Evolutionary conservation across 1,284 basidiomycete species (phyloP), one percentile per base, ranked within the genome.

Genomic region (Pholiota adiposa): DNA sequence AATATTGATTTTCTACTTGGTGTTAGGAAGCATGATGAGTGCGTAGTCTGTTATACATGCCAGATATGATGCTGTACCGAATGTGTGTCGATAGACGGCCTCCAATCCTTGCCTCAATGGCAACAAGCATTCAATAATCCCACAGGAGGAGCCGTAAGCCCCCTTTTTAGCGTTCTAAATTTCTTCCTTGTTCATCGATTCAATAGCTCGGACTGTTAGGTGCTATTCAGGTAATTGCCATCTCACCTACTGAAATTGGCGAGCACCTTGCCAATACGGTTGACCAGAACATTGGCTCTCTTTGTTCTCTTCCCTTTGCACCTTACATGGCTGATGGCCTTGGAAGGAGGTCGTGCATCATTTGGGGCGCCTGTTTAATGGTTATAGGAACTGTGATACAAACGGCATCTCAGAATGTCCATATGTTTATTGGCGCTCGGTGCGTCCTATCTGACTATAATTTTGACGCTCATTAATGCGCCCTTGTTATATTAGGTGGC

Each of bases 1-100:
- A 5, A 4, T 5, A 31, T 31, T 5, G 4, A 11, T 31, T 31
- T 31, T n/a, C n/a, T n/a, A n/a, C n/a, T n/a, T 4, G 29, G 29
- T 31, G 29, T 19, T 33, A 71, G 70, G 66, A 5, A 66, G 65
- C 43, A 66, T 66, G 65, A 64, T 66, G 38, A 66, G 65, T 74
- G 79, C 78, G 66, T 75, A 74, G 75, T 21, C 55, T 29, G 38
- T 4, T 11, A 11, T 27, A 6, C 29, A 12, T 11, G 6, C 7
- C 2, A 0, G 14, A 14, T 33, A 1, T 21, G 4, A 18, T 40
- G 2, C 31, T 57, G 4, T 53, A 18, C 40, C 56, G 7, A 43
- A 23, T 38, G 1, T n/a, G 2, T 16, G 3, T 25, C 5, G 16
- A 3, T n/a, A 78, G 72, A 78, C 19, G 65, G 65, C 44, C 41